Evolutionary conservation across 257 asterid genomes (phyloP).

Genomic region (Craterostigma plantagineum): DNA sequence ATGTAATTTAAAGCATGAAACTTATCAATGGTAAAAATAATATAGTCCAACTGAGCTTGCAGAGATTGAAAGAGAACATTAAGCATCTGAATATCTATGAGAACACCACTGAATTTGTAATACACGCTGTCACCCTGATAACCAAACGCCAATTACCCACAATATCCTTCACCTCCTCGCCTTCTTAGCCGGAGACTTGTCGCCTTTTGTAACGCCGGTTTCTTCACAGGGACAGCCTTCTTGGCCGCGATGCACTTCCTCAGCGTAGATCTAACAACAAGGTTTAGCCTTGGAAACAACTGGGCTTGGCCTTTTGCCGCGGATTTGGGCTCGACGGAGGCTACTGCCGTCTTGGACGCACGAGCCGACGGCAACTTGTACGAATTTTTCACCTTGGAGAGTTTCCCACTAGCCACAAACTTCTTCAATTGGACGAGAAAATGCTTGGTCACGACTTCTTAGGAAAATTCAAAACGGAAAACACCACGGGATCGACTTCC

Average conservation of each 20-base stretch:
- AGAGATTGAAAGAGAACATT: no score
- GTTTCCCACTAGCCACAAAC: slow-evolving; percentile 44
- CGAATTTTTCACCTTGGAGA: slow-evolving; percentile 50
- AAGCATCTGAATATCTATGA: no score
- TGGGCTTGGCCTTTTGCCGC: slow-evolving; percentile 16
- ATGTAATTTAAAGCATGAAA: no score
- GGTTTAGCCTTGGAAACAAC: not conserved
- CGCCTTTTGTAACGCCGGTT: slow-evolving; percentile 16
- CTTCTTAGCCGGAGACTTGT: slow-evolving; percentile 24
- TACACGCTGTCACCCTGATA: no score
- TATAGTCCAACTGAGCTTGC: no score
- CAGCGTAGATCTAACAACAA: slow-evolving; percentile 30
- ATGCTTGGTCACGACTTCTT: slow-evolving; percentile 57
- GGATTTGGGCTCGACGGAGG: slow-evolving; percentile 10
- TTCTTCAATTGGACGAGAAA: slow-evolving; percentile 54
- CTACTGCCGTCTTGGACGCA: slow-evolving; percentile 8
- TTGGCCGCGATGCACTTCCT: not conserved
- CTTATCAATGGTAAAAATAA: no score
- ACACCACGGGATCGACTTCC: slow-evolving; percentile 81
- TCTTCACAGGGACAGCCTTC: slow-evolving; percentile 26
- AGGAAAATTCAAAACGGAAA: slow-evolving; percentile 52
- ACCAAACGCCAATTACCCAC: not conserved
- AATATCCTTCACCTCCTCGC: slow-evolving; percentile 17
- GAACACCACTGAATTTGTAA: no score
- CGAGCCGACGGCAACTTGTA: slow-evolving; percentile 32